Conservation (phyloP, 306 rosid genomes). For the Glycine latifolia region DNA sequence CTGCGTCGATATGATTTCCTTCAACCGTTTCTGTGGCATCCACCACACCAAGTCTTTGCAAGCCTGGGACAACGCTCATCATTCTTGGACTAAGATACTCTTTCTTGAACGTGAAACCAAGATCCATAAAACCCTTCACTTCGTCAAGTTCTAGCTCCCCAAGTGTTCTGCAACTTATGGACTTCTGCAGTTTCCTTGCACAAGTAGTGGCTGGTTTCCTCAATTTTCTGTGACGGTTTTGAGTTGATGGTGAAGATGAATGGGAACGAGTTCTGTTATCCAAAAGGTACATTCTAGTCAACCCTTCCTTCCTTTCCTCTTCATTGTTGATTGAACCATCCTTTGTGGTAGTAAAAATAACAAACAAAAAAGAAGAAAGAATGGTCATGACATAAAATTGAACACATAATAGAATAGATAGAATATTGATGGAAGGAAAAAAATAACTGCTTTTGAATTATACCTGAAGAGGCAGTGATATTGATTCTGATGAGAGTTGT, state of each 20-base stretch:
- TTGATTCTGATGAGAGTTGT: slow-evolving; percentile 54
- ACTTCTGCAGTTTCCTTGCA: slow-evolving; percentile 55
- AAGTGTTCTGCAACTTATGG: slow-evolving; percentile 69
- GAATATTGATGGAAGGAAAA: neutral
- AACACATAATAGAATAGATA: neutral
- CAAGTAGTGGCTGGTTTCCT: slow-evolving; percentile 9
- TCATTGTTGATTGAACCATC: slow-evolving; percentile 46
- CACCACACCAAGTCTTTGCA: slow-evolving; percentile 60
- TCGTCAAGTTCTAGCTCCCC: slow-evolving; percentile 88
- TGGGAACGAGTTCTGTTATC: slow-evolving; percentile 48
- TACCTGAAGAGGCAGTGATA: slow-evolving; percentile 57
- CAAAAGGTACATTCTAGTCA: slow-evolving; percentile 40
- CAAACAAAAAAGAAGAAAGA: neutral
- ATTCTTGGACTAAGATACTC: slow-evolving; percentile 66
- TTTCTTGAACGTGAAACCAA: slow-evolving; percentile 75
- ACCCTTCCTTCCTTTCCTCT: slow-evolving; percentile 46
- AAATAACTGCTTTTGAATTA: neutral
- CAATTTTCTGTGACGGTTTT: slow-evolving; percentile 29
- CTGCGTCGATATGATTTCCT: slow-evolving; percentile 34
- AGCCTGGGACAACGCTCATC: slow-evolving; percentile 78
- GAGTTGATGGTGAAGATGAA: slow-evolving; percentile 55
- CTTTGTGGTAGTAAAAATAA: slow-evolving; percentile 40
- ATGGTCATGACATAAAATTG: neutral
- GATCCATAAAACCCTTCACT: slow-evolving; percentile 86
- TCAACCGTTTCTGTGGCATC: slow-evolving; percentile 11